Conservation (phyloP, 2,329 filamentous ascomycete species). For the Coniochaeta sp. region DNA sequence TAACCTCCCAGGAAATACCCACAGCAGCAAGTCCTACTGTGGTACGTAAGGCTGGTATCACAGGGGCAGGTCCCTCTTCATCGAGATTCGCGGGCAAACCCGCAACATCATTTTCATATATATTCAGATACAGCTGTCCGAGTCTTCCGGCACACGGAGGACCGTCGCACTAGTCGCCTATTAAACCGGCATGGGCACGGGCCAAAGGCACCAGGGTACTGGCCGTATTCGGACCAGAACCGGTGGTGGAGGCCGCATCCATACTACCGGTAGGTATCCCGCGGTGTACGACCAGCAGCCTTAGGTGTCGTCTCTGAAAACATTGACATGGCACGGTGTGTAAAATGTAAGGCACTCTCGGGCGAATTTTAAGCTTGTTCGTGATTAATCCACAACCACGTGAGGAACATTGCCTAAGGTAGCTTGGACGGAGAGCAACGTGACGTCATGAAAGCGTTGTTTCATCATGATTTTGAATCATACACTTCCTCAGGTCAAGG, state of each 20-base stretch:
- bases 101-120: neutral
- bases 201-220: too few relatives aligned
- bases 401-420: neutral
- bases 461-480: neutral
- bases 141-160: neutral
- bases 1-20: neutral
- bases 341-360: too few relatives aligned
- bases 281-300: too few relatives aligned
- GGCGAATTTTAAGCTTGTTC: neutral
- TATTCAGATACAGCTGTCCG: neutral
- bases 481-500: too few relatives aligned
- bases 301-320: too few relatives aligned
- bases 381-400: neutral
- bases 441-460: neutral
- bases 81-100: neutral
- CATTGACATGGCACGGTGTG: too few relatives aligned
- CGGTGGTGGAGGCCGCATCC: too few relatives aligned
- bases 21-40: neutral
- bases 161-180: neutral
- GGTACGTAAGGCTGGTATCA: neutral
- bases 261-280: too few relatives aligned
- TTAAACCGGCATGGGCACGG: neutral
- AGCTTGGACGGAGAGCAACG: neutral
- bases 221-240: too few relatives aligned
- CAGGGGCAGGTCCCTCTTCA: neutral